phyloP scores from a whole-genome alignment of 495 filamentous ascomycete genomes.

The Amniculicola lignicola region DNA sequence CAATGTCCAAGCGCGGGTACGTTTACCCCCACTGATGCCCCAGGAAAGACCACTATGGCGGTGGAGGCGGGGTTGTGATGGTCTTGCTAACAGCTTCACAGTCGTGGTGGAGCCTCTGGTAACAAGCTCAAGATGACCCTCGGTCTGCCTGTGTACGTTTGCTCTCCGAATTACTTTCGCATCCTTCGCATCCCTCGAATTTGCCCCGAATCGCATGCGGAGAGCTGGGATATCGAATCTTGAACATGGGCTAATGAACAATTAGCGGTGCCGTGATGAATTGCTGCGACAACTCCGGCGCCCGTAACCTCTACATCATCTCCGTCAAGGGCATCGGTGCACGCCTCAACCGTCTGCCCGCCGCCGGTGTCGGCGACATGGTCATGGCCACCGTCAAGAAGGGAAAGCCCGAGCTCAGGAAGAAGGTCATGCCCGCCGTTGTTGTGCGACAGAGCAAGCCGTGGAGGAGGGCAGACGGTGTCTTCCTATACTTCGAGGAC shows the following conservation, averaged over 20 bases:
- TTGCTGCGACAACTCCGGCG: slow-evolving; percentile 97
- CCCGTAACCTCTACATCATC: slow-evolving; percentile 99
- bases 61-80: not conserved
- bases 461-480: slow-evolving; percentile 94
- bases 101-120: slow-evolving; percentile 87
- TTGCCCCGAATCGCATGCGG: not conserved
- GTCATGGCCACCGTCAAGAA: slow-evolving; percentile 99
- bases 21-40: not conserved
- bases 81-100: slow-evolving; percentile 25
- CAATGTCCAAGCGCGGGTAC: slow-evolving; percentile 34
- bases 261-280: slow-evolving; percentile 91
- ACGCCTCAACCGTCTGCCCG: slow-evolving; percentile 95
- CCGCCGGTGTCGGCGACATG: slow-evolving; percentile 98
- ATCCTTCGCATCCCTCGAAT: not conserved
- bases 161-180: not conserved
- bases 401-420: slow-evolving; percentile 98
- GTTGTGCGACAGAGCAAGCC: slow-evolving; percentile 98
- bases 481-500: slow-evolving; percentile 99
- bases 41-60: not conserved
- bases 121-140: slow-evolving; percentile 99
- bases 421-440: slow-evolving; percentile 99
- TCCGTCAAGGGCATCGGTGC: slow-evolving; percentile 99
- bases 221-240: slow-evolving; percentile 7
- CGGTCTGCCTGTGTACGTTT: slow-evolving; percentile 96
- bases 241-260: slow-evolving; percentile 24